Conservation (phyloP, 2,329 filamentous ascomycete genomes). For the Trichoderma afroharzianum region DNA sequence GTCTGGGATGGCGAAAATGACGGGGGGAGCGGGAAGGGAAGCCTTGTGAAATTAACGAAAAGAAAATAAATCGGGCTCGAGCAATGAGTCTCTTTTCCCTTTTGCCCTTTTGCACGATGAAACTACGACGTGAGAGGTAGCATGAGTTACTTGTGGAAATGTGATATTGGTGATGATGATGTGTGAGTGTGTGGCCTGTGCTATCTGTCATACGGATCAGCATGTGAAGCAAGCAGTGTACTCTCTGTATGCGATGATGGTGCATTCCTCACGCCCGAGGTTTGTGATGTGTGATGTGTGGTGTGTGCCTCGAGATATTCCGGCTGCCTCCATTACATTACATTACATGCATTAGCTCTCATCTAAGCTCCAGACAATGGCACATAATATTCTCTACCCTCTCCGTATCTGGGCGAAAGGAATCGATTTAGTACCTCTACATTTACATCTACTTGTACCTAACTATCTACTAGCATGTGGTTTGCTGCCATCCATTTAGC, state of each 20-base stretch:
- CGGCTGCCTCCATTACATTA: not conserved
- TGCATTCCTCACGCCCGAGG: not conserved
- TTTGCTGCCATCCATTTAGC: not conserved
- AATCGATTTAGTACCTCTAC: not conserved
- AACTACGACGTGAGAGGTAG: not conserved
- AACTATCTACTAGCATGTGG: not conserved
- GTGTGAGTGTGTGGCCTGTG: not conserved
- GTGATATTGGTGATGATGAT: not conserved
- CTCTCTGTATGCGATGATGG: not conserved
- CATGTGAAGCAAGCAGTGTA: not conserved
- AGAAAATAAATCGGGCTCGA: not conserved
- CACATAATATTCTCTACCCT: not conserved
- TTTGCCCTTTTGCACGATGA: not conserved
- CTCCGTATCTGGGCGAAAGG: not conserved
- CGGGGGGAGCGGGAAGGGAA: not conserved
- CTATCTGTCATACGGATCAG: not conserved
- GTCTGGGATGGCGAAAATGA: not conserved
- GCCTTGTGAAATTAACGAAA: slow-evolving; percentile 6
- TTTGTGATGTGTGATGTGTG: not conserved
- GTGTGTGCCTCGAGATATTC: not conserved
- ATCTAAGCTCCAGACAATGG: not conserved
- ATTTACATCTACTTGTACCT: not conserved
- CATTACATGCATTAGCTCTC: not conserved
- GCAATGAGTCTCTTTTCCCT: not conserved
- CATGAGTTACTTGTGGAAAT: not conserved